phyloP scores from a whole-genome alignment of 371 early-diverging fungal genomes.

The Smittium mucronatum region DNA sequence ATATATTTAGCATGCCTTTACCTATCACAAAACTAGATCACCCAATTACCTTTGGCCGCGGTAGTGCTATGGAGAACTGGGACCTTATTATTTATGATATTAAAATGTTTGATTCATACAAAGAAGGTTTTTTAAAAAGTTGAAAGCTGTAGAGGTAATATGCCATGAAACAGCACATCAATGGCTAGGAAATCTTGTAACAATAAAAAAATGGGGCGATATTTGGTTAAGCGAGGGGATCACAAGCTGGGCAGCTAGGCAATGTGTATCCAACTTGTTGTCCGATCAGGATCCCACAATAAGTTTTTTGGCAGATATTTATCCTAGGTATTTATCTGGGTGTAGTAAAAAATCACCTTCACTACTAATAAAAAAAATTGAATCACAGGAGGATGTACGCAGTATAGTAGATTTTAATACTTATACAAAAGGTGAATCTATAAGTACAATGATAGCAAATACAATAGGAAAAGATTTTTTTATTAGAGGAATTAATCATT shows the following conservation, averaged over 20 bases:
- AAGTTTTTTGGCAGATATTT: slow-evolving; percentile 49
- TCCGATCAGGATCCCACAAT: slow-evolving; percentile 66
- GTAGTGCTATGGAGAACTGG: slow-evolving; percentile 93
- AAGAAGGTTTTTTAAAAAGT: slow-evolving; percentile 40
- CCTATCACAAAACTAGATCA: slow-evolving; percentile 60
- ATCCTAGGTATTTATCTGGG: slow-evolving; percentile 51
- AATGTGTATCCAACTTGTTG: slow-evolving; percentile 63
- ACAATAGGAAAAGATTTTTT: slow-evolving; percentile 61
- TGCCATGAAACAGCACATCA: slow-evolving; percentile 91
- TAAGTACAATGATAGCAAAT: slow-evolving; percentile 79
- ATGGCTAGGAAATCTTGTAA: slow-evolving; percentile 94
- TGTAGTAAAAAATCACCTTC: slow-evolving; percentile 76
- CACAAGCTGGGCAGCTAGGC: slow-evolving; percentile 79
- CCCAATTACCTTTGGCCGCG: slow-evolving; percentile 41
- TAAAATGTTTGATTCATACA: slow-evolving; percentile 51
- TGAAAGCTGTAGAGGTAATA: slow-evolving; percentile 65
- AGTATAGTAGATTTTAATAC: slow-evolving; percentile 73
- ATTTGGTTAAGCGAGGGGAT: slow-evolving; percentile 95
- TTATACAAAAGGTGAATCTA: slow-evolving; percentile 83
- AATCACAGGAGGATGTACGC: slow-evolving; percentile 56
- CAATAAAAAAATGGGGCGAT: slow-evolving; percentile 81
- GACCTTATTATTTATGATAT: slow-evolving; percentile 82
- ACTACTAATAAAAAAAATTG: slow-evolving; percentile 77
- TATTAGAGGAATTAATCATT: slow-evolving; percentile 58
- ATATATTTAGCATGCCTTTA: slow-evolving; percentile 65